Conservation (phyloP, 2,329 filamentous ascomycete genomes). For the Sclerotinia spermophila region DNA sequence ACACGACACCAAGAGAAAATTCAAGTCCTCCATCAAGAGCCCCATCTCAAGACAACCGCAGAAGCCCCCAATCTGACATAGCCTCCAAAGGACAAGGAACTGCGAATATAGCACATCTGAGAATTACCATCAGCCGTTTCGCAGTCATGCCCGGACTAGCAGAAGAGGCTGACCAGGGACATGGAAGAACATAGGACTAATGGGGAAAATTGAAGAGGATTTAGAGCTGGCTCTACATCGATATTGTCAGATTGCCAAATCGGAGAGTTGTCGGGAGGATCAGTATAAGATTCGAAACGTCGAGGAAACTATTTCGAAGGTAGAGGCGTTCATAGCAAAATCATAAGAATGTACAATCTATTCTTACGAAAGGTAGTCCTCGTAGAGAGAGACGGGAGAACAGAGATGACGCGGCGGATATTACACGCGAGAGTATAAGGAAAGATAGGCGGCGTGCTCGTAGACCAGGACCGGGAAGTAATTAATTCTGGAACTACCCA, state of each 20-base stretch:
- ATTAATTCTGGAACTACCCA: neutral
- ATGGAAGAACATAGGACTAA: neutral
- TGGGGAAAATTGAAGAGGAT: no score
- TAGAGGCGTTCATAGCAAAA: neutral
- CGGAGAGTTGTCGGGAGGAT: neutral
- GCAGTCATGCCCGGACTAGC: neutral
- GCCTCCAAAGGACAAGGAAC: neutral
- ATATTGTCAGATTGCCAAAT: neutral
- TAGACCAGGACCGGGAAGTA: neutral
- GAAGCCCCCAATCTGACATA: neutral
- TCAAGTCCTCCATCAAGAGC: neutral
- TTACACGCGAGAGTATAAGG: neutral
- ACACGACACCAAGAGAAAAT: neutral
- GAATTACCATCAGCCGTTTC: neutral
- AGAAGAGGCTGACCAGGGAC: neutral
- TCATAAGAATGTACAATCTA: neutral
- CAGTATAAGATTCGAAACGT: no score
- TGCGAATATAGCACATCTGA: neutral
- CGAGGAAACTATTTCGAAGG: neutral
- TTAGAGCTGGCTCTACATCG: fast-evolving
- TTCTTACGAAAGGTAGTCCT: neutral
- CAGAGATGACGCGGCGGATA: no score
- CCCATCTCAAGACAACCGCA: neutral
- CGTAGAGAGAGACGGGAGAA: neutral
- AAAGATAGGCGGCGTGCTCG: neutral